Percentiles rank a stretch among this genome's conserved stretches.
These are phyloP conservation scores for Petunia hybrid DNA, from an alignment of 305 asterid species.

Conservation along the genomic window DNA sequence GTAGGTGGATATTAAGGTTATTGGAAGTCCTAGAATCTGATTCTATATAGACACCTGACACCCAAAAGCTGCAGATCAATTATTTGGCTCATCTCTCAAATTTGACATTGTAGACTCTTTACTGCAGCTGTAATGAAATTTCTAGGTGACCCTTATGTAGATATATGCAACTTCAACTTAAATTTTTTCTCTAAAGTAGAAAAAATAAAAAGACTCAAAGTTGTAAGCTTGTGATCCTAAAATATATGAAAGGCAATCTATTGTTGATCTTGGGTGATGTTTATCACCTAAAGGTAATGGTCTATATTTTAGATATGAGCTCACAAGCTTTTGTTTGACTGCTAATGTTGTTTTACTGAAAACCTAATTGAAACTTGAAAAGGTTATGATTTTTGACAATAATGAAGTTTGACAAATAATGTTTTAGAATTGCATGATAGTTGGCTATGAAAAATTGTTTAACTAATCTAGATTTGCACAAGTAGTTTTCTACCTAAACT, in stretches of 20 bases:
- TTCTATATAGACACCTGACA: not conserved
- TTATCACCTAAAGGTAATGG: constrained; percentile 22
- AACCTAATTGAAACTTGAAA: not conserved
- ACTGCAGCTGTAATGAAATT: constrained; percentile 22
- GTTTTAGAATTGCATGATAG: not conserved
- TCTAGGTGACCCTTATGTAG: constrained; percentile 4
- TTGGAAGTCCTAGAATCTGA: constrained; percentile 18
- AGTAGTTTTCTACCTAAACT: not conserved
- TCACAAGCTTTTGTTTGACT: constrained; percentile 5
- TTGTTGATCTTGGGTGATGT: constrained; percentile 20
- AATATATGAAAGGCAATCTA: not conserved
- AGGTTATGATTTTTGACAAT: not conserved
- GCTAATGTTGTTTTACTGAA: constrained; percentile 21
- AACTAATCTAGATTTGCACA: not conserved
- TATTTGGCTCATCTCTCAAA: constrained; percentile 6
- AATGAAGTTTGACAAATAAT: constrained; percentile 16
- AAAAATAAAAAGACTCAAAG: not conserved
- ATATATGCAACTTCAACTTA: constrained; percentile 4
- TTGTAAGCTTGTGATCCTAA: constrained; percentile 1
- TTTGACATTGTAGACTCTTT: not conserved
- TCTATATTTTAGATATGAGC: constrained; percentile 18
- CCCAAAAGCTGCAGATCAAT: constrained; percentile 3
- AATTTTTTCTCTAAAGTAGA: not conserved
- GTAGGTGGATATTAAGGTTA: constrained; percentile 3
- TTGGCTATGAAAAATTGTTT: not conserved